Evolutionary conservation across 768 basidiomycete species (phyloP), one percentile per base, ranked within the genome.

Genomic region (Trametes meyenii): DNA sequence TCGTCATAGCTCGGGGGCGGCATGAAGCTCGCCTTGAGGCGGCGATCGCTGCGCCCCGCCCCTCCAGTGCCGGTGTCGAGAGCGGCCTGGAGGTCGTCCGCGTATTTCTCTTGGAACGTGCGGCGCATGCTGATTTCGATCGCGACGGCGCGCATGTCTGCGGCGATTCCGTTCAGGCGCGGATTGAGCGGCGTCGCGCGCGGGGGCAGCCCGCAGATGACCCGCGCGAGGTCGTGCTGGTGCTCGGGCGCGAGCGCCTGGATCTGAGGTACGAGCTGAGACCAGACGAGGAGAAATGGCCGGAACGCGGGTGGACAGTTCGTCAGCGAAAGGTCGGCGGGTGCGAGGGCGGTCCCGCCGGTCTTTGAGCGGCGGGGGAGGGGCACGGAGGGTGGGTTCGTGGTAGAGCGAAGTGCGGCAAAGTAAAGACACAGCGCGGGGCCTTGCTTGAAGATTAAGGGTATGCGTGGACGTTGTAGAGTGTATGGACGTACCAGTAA

Each of bases 41-140:
- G 66, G 3, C 75, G 59, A 23, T 71, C 72, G 0, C 72, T 69
- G 0, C 71, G 63, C 33, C 24, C 36, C 0, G 29, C n/a, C 17
- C 7, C 21, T 66, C 62, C 14, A 2, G 38, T 21, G 2, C 89
- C 87, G 0, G 86, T 81, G 66, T 94, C 90, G 45, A 95, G 77
- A 0, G 89, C 92, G 1, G 87, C 89, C 70, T 94, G 91, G 2
- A 95, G 73, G 71, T 91, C 93, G 1, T 73, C 67, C 0, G 85
- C 85, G 67, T 89, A 94, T 10, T 89, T 78, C 64, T 91, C 85
- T 71, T 95, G 93, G 74, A 95, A 95, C 0, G 89, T 87, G 21
- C 93, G 77, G 5, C 93, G 75, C 73, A 92, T 91, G 58, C 89
- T 88, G 64, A 95, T 93, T 69, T 94, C 93, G 50, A 95, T 92